These are phyloP conservation scores for Cryomyces minteri DNA, from an alignment of 495 filamentous ascomycete genomes.

Conservation along the genomic window DNA sequence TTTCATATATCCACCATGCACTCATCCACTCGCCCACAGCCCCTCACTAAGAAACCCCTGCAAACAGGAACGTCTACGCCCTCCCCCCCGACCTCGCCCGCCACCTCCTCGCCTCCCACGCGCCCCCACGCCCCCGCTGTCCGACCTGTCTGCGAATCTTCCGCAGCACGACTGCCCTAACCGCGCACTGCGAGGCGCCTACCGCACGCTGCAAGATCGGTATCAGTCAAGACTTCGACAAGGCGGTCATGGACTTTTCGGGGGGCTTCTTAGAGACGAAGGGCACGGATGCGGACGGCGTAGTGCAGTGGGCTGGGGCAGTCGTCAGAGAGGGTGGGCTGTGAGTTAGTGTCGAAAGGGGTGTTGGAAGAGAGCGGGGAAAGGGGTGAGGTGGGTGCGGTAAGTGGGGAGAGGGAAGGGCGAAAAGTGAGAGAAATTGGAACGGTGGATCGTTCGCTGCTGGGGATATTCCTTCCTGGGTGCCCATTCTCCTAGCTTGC, in stretches of 20 bases:
- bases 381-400: no score
- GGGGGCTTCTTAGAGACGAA: conserved; percentile 22
- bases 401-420: no score
- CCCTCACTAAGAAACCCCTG: background rate
- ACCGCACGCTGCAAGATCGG: conserved; percentile 25
- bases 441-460: no score
- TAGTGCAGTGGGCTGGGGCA: no score
- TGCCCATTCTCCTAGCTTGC: no score
- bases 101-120: conserved; percentile 14
- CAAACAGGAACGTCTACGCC: conserved; percentile 1
- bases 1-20: background rate
- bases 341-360: no score
- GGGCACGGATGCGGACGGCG: no score
- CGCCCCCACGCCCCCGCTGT: conserved; percentile 8
- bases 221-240: conserved; percentile 15
- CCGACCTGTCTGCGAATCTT: conserved; percentile 28
- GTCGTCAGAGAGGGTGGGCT: no score
- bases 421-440: no score
- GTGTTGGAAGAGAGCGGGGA: no score
- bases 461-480: no score
- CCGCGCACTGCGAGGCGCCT: conserved; percentile 31
- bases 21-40: no score
- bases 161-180: conserved; percentile 22
- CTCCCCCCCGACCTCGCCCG: conserved; percentile 5
- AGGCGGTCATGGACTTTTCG: conserved; percentile 27